Base-by-base conservation (phyloP, 2,329 filamentous ascomycete species). In the Cercospora janseana region DNA sequence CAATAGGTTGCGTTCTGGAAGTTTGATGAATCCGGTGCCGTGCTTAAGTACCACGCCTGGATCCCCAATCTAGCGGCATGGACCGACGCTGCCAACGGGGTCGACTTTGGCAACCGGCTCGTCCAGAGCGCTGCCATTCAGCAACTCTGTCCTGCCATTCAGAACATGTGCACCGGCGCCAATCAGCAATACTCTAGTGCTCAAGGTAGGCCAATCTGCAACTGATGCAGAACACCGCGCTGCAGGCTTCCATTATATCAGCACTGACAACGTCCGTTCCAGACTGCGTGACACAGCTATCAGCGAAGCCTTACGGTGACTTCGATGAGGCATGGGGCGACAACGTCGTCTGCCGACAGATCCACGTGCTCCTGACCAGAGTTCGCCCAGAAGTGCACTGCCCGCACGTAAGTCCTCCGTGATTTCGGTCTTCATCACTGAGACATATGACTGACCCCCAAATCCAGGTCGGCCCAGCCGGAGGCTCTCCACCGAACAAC, bases 1-100 rank as follows among this genome's bases (percentile, higher is more conserved):
- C n/a, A n/a, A n/a, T 18, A 62, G 55, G 47, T 74, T 9, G 70
- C 72, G 0, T 78, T 76, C 54, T 78, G 74, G 73, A 69, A 67
- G 21, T 73, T 78, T 49, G 72, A 76, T 51, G 63, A 70, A 3
- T 49, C 64, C 2, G 75, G 75, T 31, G 68, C 65, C n/a, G 72
- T 75, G 5, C 49, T 68, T 4, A 66, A 70, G 20, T 75, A 74
- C 54, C 71, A 76, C 55, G 71, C 72, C n/a, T 73, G 68, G 64
- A 69, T 75, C 15, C 69, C 70, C 3, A 72, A 70, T 26, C 62
- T 76, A 15, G 64, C 69, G 49, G 55, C 62, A 42, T 74, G 70
- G 69, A 63, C 68, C 12, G 26, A 38, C 20, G 55, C 65, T n/a
- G 48, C 60, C 13, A 63, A 61, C 10, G 59, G 59, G 13, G 31